Base-by-base conservation (phyloP, 1,284 basidiomycete species). In the Agroathelia rolfsii region DNA sequence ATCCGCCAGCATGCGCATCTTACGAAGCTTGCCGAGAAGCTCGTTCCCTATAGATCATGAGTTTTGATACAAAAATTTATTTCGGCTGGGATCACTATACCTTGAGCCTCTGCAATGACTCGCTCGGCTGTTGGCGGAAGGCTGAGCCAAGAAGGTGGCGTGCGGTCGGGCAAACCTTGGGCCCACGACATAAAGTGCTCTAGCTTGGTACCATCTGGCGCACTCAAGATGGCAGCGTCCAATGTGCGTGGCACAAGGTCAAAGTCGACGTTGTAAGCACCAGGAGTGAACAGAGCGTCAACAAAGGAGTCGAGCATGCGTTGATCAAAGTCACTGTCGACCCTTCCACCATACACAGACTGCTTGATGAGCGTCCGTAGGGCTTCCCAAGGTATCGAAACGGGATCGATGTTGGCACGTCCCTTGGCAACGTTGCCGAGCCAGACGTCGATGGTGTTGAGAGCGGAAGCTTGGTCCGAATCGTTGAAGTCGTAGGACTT, bases 401-500 rank as follows among this genome's bases (percentile, higher is more conserved):
- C 80, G 2, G 93, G 93, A 50, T 95, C 84, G 34, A 97, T 72
- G 49, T 96, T 95, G 1, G 90, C 72, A 40, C 80, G 73, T 14
- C 90, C 90, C 50, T 89, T 87, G 2, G 90, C 80, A 30, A 84
- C 67, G 0, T 71, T 58, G 35, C 67, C 71, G 34, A 95, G 66
- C 89, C 92, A 96, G 1, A 76, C 67, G 50, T 95, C 90, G 51
- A 96, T 94, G 8, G 87, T 93, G 29, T 72, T 72, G 53, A 89
- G 82, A 0, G 92, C 90, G 8, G 92, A 84, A n/a, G 81, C 75
- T 71, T 94, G 84, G 51, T 97, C 93, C 4, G 93, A 94, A 53
- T 96, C 90, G 56, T 96, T 96, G 71, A 96, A 96, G 55, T 96
- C 93, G 58, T 96, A 96, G 1, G 72, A 69, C 61, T 95, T 90